A percentile compares a stretch with the other conserved stretches of the same genome.
Evolutionary conservation across 495 filamentous ascomycete species (phyloP).

Genomic region (Penicillium chermesinum): DNA sequence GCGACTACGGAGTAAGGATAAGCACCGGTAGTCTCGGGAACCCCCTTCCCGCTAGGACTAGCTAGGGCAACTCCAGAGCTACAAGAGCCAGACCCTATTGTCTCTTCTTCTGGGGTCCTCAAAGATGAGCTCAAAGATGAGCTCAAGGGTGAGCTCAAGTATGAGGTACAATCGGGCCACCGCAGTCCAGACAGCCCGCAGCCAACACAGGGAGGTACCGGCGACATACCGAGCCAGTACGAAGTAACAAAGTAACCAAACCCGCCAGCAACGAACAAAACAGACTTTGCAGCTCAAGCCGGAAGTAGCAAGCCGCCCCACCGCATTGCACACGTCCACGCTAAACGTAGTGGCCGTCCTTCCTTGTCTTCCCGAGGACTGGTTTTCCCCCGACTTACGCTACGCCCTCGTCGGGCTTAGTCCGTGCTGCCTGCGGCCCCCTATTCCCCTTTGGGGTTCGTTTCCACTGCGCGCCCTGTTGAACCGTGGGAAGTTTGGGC

Average conservation of each 20-base stretch:
- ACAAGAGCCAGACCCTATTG: no score
- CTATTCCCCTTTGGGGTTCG: constrained; percentile 16
- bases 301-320: background rate
- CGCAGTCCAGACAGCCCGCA: no score
- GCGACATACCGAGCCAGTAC: background rate
- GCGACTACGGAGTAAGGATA: no score
- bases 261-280: no score
- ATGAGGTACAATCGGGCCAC: no score
- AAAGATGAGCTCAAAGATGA: no score
- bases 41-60: constrained; percentile 30
- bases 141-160: no score
- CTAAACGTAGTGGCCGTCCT: constrained; percentile 17
- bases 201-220: background rate
- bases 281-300: constrained; percentile 15
- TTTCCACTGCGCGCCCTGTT: constrained; percentile 14
- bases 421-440: constrained; percentile 1
- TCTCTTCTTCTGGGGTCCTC: no score
- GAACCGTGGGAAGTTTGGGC: constrained; percentile 30
- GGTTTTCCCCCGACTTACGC: constrained; percentile 38
- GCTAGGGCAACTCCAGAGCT: no score
- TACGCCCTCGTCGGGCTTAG: constrained; percentile 30
- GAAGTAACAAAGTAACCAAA: no score
- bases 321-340: background rate
- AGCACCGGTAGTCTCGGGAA: background rate
- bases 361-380: constrained; percentile 28